Conservation (phyloP, 2,329 filamentous ascomycete genomes). For the Elsinoe batatas region DNA sequence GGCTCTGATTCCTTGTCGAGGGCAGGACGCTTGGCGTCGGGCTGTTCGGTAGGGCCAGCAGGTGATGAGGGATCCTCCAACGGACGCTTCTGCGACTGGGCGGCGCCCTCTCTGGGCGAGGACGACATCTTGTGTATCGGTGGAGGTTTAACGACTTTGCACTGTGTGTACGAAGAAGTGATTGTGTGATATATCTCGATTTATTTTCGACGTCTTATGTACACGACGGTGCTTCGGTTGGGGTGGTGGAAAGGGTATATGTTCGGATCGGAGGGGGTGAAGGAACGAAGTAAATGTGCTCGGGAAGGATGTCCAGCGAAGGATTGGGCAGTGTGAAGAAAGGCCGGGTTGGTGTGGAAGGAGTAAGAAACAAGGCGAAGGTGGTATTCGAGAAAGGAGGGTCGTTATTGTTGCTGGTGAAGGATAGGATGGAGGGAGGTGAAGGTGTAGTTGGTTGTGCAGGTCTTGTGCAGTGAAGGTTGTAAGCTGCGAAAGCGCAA, state of each 20-base stretch:
- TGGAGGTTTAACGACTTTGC: not conserved
- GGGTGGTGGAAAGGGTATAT: constrained; percentile 14
- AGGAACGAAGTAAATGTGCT: not conserved
- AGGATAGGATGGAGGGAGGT: not conserved
- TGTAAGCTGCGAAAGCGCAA: constrained; percentile 5
- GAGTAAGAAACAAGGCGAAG: not conserved
- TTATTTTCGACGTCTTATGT: constrained; percentile 10
- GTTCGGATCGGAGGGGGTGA: constrained; percentile 14
- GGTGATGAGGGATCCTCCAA: constrained; percentile 96
- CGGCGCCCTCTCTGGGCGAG: constrained; percentile 14
- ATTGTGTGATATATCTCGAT: not conserved
- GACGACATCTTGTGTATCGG: constrained; percentile 15
- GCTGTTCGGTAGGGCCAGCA: constrained; percentile 80
- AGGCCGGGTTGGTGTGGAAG: not conserved
- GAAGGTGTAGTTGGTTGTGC: not conserved
- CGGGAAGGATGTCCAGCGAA: constrained; percentile 8
- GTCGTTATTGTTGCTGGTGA: constrained; percentile 5
- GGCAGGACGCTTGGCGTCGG: constrained; percentile 92
- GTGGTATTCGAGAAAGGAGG: not conserved
- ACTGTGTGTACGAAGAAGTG: constrained; percentile 11
- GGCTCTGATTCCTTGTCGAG: constrained; percentile 80
- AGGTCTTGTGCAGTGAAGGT: not conserved
- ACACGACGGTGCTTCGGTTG: constrained; percentile 14
- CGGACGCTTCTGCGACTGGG: constrained; percentile 66
- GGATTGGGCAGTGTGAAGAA: constrained; percentile 5